Evolutionary conservation across 768 basidiomycete species (phyloP), one percentile per base, ranked within the genome.

Genomic region (Lactarius hatsudake): DNA sequence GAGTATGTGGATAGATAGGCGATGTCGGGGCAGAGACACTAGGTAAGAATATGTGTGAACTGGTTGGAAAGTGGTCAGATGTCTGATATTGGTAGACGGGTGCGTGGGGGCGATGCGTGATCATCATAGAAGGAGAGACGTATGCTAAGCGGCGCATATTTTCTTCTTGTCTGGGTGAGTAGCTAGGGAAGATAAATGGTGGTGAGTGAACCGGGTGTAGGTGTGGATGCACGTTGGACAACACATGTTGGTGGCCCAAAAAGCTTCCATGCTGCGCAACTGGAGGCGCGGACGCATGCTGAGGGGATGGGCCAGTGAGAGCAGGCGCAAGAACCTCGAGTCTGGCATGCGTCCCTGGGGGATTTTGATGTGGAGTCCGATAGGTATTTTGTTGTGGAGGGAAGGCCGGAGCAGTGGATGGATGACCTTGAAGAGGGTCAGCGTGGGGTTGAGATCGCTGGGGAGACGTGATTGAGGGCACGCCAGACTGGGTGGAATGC

Each of bases 81-180:
- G 76, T 69, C 55, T 75, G 78, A 70, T 78, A 82, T n/a, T 71
- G 60, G 66, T 79, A 82, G 28, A 81, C 74, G 9, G 81, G 77
- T 4, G 76, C 72, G 42, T 76, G 77, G 59, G 72, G 66, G 45
- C 71, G 74, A 61, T 81, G 73, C 74, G 83, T 78, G 57, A 81
- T 75, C 62, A 74, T 74, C 76, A 65, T 78, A 2, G 74, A 68
- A 20, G 71, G 64, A 53, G 73, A 58, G 18, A 69, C 58, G 59
- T 72, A 72, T 20, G 68, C 63, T 62, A 74, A 69, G 66, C 68
- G 68, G 2, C 40, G 64, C 26, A 62, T 26, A 36, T 57, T 59
- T 58, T 54, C 20, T 51, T 66, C 68, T 36, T 28, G 60, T n/a
- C 54, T 42, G 58, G 59, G 54, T 2, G 57, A 15, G 34, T 67